A percentile compares a stretch with the other conserved stretches of the same genome.
Evolutionary conservation across 2,329 filamentous ascomycete genomes (phyloP).

Genomic region (Neofusicoccum ribis): DNA sequence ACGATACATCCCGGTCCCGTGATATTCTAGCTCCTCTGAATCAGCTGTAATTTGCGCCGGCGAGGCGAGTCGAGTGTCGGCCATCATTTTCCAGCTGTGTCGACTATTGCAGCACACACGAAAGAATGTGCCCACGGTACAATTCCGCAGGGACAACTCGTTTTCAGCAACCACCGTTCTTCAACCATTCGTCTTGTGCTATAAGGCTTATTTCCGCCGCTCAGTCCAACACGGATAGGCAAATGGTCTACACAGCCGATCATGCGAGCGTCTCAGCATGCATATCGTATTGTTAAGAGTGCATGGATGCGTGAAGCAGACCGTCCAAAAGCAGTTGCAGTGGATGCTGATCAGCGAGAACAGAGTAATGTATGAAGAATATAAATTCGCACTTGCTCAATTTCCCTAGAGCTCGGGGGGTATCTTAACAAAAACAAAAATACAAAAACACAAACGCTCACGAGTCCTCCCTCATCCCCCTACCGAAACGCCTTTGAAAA

Average conservation of each 20-base stretch:
- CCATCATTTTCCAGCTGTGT: too few relatives aligned
- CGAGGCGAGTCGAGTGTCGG: too few relatives aligned
- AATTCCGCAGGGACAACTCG: too few relatives aligned
- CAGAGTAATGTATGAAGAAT: neutral
- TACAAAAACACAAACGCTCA: neutral
- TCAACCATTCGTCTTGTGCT: too few relatives aligned
- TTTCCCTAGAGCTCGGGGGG: slow-evolving; percentile 17
- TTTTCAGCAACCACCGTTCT: too few relatives aligned
- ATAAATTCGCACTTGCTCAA: slow-evolving; percentile 1
- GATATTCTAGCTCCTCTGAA: too few relatives aligned
- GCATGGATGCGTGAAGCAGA: neutral
- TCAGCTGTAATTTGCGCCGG: too few relatives aligned
- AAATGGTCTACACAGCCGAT: neutral
- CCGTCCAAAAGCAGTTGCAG: neutral
- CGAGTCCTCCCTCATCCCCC: neutral
- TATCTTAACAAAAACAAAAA: slow-evolving; percentile 2
- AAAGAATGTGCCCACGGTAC: too few relatives aligned
- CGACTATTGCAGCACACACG: too few relatives aligned
- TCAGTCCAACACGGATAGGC: neutral
- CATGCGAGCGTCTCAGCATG: neutral
- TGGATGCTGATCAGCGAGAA: too few relatives aligned
- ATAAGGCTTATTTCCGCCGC: too few relatives aligned
- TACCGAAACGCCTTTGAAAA: neutral
- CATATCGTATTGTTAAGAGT: neutral
- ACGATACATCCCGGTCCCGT: too few relatives aligned